A percentile compares a stretch with the other conserved stretches of the same genome.
These are phyloP conservation scores for Ormosia semicastrata DNA, from an alignment of 306 rosid species.

Conservation along the genomic window DNA sequence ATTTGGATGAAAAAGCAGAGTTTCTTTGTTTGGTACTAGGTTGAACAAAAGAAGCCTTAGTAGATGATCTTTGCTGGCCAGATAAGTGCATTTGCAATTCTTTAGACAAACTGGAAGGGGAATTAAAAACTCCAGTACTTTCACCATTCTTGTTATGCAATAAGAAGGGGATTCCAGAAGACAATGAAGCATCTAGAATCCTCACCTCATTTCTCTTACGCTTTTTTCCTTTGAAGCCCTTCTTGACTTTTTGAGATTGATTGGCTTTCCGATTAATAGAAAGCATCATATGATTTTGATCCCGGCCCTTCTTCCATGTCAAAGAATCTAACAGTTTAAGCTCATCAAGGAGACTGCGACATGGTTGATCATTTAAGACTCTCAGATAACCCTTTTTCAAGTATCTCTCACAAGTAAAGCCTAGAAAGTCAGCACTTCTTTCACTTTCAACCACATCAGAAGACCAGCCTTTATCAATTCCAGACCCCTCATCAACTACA, in stretches of 20 bases:
- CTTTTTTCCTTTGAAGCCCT: conserved; percentile 35
- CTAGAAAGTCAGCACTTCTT: conserved; percentile 36
- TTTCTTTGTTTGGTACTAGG: conserved; percentile 11
- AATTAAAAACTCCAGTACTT: conserved; percentile 3
- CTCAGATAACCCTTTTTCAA: conserved; percentile 30
- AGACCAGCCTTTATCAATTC: conserved; percentile 51
- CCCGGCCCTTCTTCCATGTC: conserved; percentile 50
- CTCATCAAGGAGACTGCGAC: conserved; percentile 55
- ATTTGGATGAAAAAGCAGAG: conserved; percentile 27
- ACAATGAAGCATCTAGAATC: conserved; percentile 28
- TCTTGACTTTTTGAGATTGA: conserved; percentile 32
- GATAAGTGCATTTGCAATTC: conserved; percentile 20
- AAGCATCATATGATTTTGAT: conserved; percentile 30
- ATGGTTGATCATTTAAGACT: conserved; percentile 40
- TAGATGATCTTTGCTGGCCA: conserved; percentile 19
- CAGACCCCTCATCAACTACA: conserved; percentile 59
- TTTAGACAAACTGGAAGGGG: conserved; percentile 31
- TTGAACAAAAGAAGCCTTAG: conserved; percentile 22
- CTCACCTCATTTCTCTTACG: conserved; percentile 30
- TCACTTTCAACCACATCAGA: conserved; percentile 55
- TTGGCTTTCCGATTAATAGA: conserved; percentile 22
- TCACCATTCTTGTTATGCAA: conserved; percentile 25
- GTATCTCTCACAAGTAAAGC: conserved; percentile 36
- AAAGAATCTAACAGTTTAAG: conserved; percentile 59
- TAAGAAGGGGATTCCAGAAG: conserved; percentile 31